phyloP scores from a whole-genome alignment of 2,329 filamentous ascomycete genomes.

The Colletotrichum sp. region DNA sequence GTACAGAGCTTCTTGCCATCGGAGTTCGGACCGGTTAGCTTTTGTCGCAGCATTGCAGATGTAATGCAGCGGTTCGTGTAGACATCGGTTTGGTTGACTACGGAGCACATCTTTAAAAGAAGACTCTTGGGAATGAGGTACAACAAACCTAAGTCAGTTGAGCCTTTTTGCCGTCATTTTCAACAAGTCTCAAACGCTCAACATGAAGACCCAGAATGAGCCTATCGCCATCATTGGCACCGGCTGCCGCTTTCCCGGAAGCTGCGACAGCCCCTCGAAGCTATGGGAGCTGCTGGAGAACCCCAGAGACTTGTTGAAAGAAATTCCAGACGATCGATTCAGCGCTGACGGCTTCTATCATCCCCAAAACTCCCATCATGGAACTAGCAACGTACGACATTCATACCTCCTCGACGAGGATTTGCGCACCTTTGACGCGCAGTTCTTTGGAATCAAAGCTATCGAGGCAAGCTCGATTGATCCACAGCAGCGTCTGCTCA shows the following conservation, averaged over 20 bases:
- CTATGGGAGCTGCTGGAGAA: background rate
- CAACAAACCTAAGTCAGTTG: accelerated
- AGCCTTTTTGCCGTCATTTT: background rate
- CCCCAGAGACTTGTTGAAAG: background rate
- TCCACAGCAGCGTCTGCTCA: slow-evolving; percentile 33
- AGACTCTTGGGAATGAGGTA: background rate
- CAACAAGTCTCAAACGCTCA: background rate
- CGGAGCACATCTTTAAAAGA: background rate
- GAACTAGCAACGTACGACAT: slow-evolving; percentile 25
- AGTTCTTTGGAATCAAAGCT: slow-evolving; percentile 35
- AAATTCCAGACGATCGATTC: slow-evolving; percentile 31
- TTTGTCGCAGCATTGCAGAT: background rate
- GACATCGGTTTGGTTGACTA: background rate
- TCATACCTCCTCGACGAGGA: slow-evolving; percentile 26
- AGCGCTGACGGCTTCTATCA: background rate
- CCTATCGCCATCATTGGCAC: slow-evolving; percentile 8
- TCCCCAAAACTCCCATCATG: background rate
- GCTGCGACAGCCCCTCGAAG: background rate
- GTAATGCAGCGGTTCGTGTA: background rate
- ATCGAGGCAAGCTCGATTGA: slow-evolving; percentile 38
- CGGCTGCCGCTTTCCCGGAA: slow-evolving; percentile 4
- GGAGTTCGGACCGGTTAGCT: background rate
- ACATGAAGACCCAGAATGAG: background rate
- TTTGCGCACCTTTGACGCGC: slow-evolving; percentile 24
- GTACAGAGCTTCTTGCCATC: background rate